Percentiles rank a stretch among this genome's conserved stretches.
Evolutionary conservation across 2,329 filamentous ascomycete species (phyloP).

Genomic region (Pseudocercospora eumusae): DNA sequence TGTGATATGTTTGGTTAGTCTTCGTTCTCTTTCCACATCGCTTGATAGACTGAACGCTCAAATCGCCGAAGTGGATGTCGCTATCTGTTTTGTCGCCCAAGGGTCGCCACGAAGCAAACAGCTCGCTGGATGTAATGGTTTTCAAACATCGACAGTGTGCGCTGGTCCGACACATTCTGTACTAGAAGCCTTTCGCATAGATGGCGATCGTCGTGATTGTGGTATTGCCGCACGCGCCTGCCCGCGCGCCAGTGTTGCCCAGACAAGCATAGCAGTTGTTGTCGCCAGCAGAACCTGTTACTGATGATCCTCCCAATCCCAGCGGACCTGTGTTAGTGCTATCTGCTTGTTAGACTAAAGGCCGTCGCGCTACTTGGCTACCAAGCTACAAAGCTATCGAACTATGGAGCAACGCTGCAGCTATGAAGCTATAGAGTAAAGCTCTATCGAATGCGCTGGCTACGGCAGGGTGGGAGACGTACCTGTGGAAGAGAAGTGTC

Average conservation of each 20-base stretch:
- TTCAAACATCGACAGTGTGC: not conserved
- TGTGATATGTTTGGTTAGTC: not conserved
- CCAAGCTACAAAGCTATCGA: constrained; percentile 4
- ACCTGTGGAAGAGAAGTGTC: not conserved
- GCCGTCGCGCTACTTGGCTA: not conserved
- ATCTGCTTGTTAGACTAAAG: constrained; percentile 7
- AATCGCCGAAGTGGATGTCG: not conserved
- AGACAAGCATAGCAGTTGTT: constrained; percentile 35
- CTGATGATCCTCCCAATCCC: not conserved
- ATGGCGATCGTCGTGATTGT: constrained; percentile 34
- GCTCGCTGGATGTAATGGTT: not conserved
- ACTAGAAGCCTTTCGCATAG: constrained; percentile 32
- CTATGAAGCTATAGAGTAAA: constrained; percentile 6
- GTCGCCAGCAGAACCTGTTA: constrained; percentile 29
- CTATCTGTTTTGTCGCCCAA: not conserved
- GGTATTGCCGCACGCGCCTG: constrained; percentile 34
- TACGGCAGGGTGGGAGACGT: not conserved
- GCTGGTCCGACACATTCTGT: not conserved
- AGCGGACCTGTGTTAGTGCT: not conserved
- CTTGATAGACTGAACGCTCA: not conserved
- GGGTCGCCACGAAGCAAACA: not conserved
- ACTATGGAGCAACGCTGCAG: constrained; percentile 1
- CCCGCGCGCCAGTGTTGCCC: constrained; percentile 21
- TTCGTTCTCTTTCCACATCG: not conserved
- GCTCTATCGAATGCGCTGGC: constrained; percentile 1